Conservation (phyloP, 352 stramenopile genomes). For the Pythium scleroteichum region DNA sequence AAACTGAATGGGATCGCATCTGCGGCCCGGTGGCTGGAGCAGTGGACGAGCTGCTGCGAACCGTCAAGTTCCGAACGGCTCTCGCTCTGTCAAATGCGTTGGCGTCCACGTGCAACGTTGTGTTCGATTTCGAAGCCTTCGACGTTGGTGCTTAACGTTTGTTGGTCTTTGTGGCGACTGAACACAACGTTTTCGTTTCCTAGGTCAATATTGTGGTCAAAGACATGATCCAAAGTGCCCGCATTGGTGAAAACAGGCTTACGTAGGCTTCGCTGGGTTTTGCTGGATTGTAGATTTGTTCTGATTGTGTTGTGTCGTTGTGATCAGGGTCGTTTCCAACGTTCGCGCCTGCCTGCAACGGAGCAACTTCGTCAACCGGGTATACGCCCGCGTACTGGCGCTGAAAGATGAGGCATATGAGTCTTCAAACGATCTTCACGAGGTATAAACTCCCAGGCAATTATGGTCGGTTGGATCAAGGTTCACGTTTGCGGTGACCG, state of each 20-base stretch:
- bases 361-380: conserved; percentile 77
- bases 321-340: conserved; percentile 59
- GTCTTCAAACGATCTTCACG: conserved; percentile 64
- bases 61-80: conserved; percentile 74
- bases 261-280: conserved; percentile 28
- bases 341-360: conserved; percentile 64
- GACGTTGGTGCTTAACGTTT: conserved; percentile 9
- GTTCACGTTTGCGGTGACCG: neutral
- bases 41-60: conserved; percentile 60
- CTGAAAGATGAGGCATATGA: conserved; percentile 72
- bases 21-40: conserved; percentile 38
- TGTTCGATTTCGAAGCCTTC: conserved; percentile 81
- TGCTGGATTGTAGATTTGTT: neutral
- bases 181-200: neutral
- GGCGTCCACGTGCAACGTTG: conserved; percentile 68
- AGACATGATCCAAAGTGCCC: conserved; percentile 53
- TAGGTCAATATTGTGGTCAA: conserved; percentile 60
- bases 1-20: conserved; percentile 78
- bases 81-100: conserved; percentile 62
- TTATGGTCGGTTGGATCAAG: neutral
- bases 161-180: no score
- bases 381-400: conserved; percentile 51
- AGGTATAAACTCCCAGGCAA: conserved; percentile 28
- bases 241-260: conserved; percentile 46
- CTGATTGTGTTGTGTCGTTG: neutral